A percentile compares a stretch with the other conserved stretches of the same genome.
Conservation (phyloP, 176 grass and related monocot species). For the Triticum dicoccoides region DNA sequence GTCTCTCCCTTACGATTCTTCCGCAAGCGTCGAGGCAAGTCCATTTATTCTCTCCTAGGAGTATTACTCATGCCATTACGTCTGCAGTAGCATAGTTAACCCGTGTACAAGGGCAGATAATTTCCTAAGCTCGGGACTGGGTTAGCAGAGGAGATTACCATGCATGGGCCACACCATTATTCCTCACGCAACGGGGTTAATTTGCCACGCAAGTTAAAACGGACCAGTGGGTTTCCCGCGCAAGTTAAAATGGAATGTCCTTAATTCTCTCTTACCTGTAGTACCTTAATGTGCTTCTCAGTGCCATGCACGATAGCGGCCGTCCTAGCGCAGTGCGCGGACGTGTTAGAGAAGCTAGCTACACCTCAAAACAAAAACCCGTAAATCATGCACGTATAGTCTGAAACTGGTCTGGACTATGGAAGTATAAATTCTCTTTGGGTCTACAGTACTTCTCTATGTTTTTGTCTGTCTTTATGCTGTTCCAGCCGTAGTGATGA, state of each 20-base stretch:
- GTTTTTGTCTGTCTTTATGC: neutral
- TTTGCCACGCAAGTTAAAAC: neutral
- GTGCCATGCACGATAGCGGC: constrained; percentile 21
- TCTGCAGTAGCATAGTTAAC: neutral
- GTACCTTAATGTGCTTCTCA: constrained; percentile 23
- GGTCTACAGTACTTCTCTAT: neutral
- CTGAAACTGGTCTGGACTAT: neutral
- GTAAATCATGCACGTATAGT: neutral
- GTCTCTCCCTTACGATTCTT: constrained; percentile 69
- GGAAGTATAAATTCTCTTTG: neutral
- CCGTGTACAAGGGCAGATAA: neutral
- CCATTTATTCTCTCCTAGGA: neutral
- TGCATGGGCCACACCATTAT: neutral
- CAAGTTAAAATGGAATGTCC: constrained; percentile 28
- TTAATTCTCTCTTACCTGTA: neutral
- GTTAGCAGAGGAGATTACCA: neutral
- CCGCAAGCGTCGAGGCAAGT: constrained; percentile 62
- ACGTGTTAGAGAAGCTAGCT: constrained; percentile 9
- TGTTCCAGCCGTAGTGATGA: neutral
- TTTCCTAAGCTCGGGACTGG: neutral
- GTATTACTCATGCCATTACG: neutral
- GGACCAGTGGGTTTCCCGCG: neutral
- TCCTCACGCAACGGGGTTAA: neutral
- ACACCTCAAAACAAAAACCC: neutral
- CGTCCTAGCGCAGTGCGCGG: neutral